Evolutionary conservation across 495 filamentous ascomycete species (phyloP).

Genomic region (Penicillium flavigenum): DNA sequence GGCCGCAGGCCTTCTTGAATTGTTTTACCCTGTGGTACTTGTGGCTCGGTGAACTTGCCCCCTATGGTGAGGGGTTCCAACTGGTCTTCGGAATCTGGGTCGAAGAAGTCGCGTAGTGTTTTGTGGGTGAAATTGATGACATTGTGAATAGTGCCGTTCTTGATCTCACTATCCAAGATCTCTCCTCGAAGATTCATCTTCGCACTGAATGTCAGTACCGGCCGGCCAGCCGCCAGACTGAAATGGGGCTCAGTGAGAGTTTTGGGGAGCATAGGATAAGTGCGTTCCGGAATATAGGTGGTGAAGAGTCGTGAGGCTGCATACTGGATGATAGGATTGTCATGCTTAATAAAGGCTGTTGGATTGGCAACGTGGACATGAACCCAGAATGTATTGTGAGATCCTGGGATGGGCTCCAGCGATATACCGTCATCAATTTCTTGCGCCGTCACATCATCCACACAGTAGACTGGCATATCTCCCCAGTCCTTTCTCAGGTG

Average conservation of each 20-base stretch:
- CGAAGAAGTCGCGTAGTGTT: constrained; percentile 52
- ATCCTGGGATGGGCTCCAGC: constrained; percentile 61
- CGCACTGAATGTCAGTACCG: constrained; percentile 80
- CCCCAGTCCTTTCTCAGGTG: constrained; percentile 69
- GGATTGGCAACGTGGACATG: constrained; percentile 93
- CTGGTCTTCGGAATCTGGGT: constrained; percentile 23
- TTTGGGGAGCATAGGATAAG: constrained; percentile 71
- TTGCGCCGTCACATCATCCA: constrained; percentile 67
- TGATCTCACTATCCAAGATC: constrained; percentile 67
- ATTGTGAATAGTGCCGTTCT: constrained; percentile 66
- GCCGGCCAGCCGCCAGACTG: constrained; percentile 65
- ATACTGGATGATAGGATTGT: constrained; percentile 58
- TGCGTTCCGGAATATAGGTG: constrained; percentile 72
- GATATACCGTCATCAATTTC: constrained; percentile 94
- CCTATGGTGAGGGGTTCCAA: constrained; percentile 39
- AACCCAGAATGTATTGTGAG: constrained; percentile 67
- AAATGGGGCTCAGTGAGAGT: constrained; percentile 58
- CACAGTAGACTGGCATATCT: constrained; percentile 72
- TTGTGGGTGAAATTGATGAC: constrained; percentile 72
- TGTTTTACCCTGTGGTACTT: constrained; percentile 7
- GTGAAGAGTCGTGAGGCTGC: constrained; percentile 63
- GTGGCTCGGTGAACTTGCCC: constrained; percentile 26
- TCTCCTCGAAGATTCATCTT: constrained; percentile 65
- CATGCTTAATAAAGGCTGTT: constrained; percentile 68
- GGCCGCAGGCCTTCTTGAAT: constrained; percentile 28